Base-by-base conservation (phyloP, 1,284 basidiomycete species). In the Rhodofomes roseus region DNA sequence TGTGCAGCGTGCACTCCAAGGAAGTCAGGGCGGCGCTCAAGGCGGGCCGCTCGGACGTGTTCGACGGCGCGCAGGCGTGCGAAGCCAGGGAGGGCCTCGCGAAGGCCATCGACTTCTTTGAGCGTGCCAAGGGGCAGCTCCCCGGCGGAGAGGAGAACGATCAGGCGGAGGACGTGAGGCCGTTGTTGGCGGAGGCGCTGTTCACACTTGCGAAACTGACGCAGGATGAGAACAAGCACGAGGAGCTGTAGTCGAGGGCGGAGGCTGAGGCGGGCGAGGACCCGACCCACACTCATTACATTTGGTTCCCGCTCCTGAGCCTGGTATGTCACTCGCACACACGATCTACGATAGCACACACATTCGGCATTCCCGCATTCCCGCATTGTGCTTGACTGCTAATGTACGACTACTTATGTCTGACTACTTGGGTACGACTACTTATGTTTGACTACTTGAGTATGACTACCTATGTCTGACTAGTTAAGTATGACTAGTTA, bases 161-260 rank as follows among this genome's bases (percentile, higher is more conserved):
- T 50, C 5, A 34, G 31, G 31, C 31, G 31, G n/a, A 43, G 48
- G 66, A 64, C 54, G 63, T 66, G 40, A 34, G 55, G 37, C 62
- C 60, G 52, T 54, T 74, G 70, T 73, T 85, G 11, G 78, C 78
- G 0, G 85, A 87, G 68, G 81, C 83, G 31, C 73, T 86, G 20
- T 61, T 86, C 39, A 81, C 81, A 43, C 74, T 86, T 18, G 84
- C 81, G 25, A 86, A 85, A 66, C 66, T 86, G 51, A 84, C 80
- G 4, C 65, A 67, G 54, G 82, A 82, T 66, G 75, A 75, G 68
- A 70, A 68, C 54, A 72, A 77, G 65, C 72, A 81, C 46, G 82
- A 85, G 71, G 76, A 75, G 67, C 68, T 83, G 61, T 83, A 83
- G 66, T 65, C 71, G 52, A 71, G 80, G 29, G 81, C 81, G 20